These are phyloP conservation scores for Nitzschia sp. DNA, from an alignment of 108 stramenopile genomes.

Conservation along the genomic window DNA sequence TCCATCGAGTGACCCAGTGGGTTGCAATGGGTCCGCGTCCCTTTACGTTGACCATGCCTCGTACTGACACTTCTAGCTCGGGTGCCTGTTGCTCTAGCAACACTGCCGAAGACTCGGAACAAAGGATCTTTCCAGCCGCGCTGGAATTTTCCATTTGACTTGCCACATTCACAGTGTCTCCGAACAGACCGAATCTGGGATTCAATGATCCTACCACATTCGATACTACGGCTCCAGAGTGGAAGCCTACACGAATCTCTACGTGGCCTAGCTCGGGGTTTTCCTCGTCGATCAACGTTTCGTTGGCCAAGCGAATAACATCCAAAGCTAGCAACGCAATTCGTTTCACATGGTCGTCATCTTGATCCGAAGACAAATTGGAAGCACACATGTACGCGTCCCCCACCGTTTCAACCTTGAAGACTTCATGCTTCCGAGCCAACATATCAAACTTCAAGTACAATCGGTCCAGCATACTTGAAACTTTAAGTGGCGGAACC, in stretches of 20 bases:
- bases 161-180: slow-evolving; percentile 60
- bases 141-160: slow-evolving; percentile 55
- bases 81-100: slow-evolving; percentile 47
- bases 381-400: slow-evolving; percentile 42
- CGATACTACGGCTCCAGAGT: slow-evolving; percentile 53
- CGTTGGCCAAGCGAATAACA: slow-evolving; percentile 37
- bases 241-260: slow-evolving; percentile 57
- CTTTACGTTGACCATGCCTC: slow-evolving; percentile 48
- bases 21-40: slow-evolving; percentile 34
- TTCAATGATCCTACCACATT: slow-evolving; percentile 53
- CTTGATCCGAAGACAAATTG: slow-evolving; percentile 31
- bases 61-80: slow-evolving; percentile 21
- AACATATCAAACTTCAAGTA: slow-evolving; percentile 49
- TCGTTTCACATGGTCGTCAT: slow-evolving; percentile 56
- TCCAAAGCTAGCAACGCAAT: slow-evolving; percentile 56
- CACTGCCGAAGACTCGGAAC: slow-evolving; percentile 40
- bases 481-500: slow-evolving; percentile 41
- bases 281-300: slow-evolving; percentile 44
- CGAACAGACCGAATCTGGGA: slow-evolving; percentile 55
- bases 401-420: slow-evolving; percentile 64
- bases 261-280: slow-evolving; percentile 40
- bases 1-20: not conserved
- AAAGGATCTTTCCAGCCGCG: slow-evolving; percentile 36
- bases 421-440: slow-evolving; percentile 46
- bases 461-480: slow-evolving; percentile 51